A percentile compares a stretch with the other conserved stretches of the same genome.
phyloP scores from a whole-genome alignment of 2,329 filamentous ascomycete species.

The Aspergillus ibericus region DNA sequence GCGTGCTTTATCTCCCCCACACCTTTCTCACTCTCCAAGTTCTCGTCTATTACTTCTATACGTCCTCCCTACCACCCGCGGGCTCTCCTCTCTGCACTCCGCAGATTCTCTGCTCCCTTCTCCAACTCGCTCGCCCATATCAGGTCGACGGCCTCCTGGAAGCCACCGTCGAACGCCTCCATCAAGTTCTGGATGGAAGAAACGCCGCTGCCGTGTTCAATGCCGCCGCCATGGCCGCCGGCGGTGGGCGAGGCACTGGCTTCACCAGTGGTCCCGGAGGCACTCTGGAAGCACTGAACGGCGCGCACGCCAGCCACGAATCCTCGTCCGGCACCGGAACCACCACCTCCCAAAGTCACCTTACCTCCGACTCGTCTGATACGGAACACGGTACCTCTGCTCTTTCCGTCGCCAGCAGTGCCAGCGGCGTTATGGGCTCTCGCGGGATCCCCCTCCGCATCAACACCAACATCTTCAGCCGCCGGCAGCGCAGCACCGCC shows the following conservation, averaged over 20 bases:
- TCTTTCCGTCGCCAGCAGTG: slow-evolving; percentile 29
- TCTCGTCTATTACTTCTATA: slow-evolving; percentile 90
- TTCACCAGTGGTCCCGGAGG: slow-evolving; percentile 58
- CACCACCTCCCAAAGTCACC: slow-evolving; percentile 27
- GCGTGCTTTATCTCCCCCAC: slow-evolving; percentile 90
- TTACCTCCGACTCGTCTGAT: slow-evolving; percentile 42
- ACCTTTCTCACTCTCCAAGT: slow-evolving; percentile 86
- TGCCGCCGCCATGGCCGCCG: slow-evolving; percentile 95
- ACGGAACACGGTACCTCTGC: slow-evolving; percentile 36
- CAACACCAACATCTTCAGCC: slow-evolving; percentile 38
- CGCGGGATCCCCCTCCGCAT: slow-evolving; percentile 41
- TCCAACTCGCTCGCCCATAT: slow-evolving; percentile 91
- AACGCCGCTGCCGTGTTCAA: slow-evolving; percentile 98
- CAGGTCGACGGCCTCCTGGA: slow-evolving; percentile 90
- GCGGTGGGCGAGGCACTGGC: slow-evolving; percentile 80
- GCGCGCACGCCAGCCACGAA: slow-evolving; percentile 29
- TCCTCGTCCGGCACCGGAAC: neutral
- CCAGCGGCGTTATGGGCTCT: slow-evolving; percentile 26
- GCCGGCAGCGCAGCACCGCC: slow-evolving; percentile 20
- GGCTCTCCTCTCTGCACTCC: slow-evolving; percentile 82
- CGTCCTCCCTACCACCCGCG: slow-evolving; percentile 76
- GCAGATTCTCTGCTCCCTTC: slow-evolving; percentile 89
- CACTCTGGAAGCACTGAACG: slow-evolving; percentile 44
- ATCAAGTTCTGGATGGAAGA: slow-evolving; percentile 83
- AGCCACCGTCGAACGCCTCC: slow-evolving; percentile 85